These are phyloP conservation scores for Ricinus communis DNA, from an alignment of 345 rosid genomes.

Conservation along the genomic window DNA sequence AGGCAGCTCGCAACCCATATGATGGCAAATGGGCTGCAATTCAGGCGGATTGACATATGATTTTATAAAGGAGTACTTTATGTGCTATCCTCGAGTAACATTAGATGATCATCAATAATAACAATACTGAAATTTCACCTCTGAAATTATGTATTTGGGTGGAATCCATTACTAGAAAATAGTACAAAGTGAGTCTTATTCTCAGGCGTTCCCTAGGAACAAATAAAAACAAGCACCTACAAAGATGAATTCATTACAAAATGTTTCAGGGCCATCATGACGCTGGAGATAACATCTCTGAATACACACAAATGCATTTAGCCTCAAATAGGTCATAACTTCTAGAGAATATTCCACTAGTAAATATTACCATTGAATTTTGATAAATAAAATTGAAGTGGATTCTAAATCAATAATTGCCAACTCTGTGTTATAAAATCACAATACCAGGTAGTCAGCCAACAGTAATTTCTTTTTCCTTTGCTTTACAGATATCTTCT, in stretches of 20 bases:
- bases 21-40: no score
- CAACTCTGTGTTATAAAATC: neutral
- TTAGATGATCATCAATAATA: no score
- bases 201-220: neutral
- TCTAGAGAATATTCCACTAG: neutral
- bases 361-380: neutral
- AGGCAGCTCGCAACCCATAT: no score
- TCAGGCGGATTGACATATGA: no score
- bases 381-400: neutral
- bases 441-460: constrained; percentile 39
- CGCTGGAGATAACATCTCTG: neutral
- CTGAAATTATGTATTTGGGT: no score
- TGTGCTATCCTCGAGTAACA: no score
- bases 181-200: no score
- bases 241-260: neutral
- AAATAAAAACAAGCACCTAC: neutral
- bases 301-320: neutral
- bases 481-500: constrained; percentile 87
- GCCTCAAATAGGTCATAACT: neutral
- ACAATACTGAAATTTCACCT: no score
- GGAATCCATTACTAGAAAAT: no score
- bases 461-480: constrained; percentile 77
- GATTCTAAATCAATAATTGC: no score
- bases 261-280: neutral
- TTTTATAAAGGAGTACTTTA: no score